A percentile compares a stretch with the other conserved stretches of the same genome.
phyloP scores from a whole-genome alignment of 75 land plant genomes.

The Sequoia sempervirens region DNA sequence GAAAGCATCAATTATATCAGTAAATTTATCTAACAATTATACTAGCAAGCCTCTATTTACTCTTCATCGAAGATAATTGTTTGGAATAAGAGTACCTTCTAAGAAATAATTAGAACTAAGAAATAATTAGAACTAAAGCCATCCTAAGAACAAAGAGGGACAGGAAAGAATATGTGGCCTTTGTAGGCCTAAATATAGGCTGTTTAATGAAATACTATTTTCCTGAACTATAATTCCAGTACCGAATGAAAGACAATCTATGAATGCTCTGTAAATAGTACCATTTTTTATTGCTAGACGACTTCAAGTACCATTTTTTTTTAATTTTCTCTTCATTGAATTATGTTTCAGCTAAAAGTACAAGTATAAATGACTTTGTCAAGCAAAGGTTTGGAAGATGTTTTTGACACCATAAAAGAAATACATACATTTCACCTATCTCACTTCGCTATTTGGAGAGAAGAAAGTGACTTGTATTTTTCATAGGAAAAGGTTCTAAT shows the following conservation, averaged over 20 bases:
- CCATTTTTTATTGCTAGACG: no score
- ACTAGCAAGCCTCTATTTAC: neutral
- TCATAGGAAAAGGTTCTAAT: neutral
- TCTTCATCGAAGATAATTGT: no score
- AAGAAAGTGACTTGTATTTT: neutral
- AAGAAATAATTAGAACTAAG: neutral
- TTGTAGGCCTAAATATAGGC: neutral
- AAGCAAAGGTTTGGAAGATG: neutral
- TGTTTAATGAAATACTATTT: no score
- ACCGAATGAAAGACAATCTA: no score
- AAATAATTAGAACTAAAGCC: neutral
- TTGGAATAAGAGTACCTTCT: neutral
- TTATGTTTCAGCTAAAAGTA: neutral
- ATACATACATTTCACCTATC: neutral
- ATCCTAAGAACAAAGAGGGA: neutral
- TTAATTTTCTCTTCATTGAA: neutral
- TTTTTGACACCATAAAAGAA: neutral
- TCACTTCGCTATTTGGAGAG: neutral
- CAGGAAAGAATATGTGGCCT: neutral
- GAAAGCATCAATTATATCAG: no score
- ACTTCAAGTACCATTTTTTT: no score
- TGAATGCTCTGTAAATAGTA: no score
- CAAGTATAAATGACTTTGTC: neutral
- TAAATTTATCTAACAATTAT: neutral
- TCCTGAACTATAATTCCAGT: neutral